These are phyloP conservation scores for Hylodesmum podocarpum DNA, from an alignment of 306 rosid species.

Conservation along the genomic window DNA sequence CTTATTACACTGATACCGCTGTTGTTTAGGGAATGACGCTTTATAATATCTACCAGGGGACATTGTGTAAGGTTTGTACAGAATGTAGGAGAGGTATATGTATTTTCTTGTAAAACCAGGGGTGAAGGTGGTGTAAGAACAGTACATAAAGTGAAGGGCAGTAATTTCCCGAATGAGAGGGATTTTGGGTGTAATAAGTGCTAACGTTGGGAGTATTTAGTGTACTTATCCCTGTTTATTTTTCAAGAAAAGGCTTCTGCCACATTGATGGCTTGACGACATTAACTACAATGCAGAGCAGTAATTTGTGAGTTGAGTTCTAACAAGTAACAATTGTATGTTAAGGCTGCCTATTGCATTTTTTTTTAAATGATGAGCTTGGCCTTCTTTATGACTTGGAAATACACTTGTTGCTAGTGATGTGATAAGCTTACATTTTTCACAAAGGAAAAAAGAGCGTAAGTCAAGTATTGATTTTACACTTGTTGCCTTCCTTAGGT, in stretches of 20 bases:
- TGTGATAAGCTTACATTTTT: neutral
- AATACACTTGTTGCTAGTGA: neutral
- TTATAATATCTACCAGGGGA: neutral
- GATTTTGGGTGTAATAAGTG: neutral
- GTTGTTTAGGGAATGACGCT: neutral
- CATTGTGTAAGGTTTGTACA: neutral
- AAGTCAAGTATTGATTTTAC: neutral
- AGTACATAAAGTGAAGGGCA: neutral
- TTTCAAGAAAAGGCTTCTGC: slow-evolving; percentile 15
- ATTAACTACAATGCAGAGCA: neutral
- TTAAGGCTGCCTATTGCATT: neutral
- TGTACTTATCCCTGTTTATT: neutral
- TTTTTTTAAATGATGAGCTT: neutral
- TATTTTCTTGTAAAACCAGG: neutral
- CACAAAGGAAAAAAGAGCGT: neutral
- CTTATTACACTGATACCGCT: neutral
- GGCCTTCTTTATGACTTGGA: slow-evolving; percentile 9
- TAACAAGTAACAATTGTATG: neutral
- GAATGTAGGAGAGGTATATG: neutral
- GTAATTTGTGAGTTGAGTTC: neutral
- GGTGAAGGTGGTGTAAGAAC: neutral
- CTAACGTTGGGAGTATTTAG: neutral
- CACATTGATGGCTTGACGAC: slow-evolving; percentile 5
- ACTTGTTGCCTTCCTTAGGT: neutral
- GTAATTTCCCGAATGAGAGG: neutral